Percentiles rank a stretch among this genome's conserved stretches.
These are phyloP conservation scores for Penicillium dipodomyicola DNA, from an alignment of 495 filamentous ascomycete genomes.

Conservation along the genomic window DNA sequence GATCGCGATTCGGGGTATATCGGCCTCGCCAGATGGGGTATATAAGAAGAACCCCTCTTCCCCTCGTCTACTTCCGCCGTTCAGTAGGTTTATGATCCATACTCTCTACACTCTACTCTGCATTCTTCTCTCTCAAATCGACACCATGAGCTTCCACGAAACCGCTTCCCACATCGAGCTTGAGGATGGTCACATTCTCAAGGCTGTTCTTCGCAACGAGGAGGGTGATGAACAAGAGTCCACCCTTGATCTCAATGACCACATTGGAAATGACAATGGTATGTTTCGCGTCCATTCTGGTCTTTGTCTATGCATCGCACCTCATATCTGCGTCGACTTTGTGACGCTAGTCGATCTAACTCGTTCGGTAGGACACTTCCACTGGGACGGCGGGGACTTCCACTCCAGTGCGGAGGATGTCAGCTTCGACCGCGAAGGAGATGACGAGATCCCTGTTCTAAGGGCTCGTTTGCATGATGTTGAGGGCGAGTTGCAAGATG, in stretches of 20 bases:
- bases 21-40: neutral
- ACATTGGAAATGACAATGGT: slow-evolving; percentile 50
- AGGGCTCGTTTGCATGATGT: slow-evolving; percentile 30
- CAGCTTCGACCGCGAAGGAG: slow-evolving; percentile 41
- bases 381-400: slow-evolving; percentile 47
- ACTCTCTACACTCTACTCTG: slow-evolving; percentile 1
- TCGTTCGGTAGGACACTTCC: slow-evolving; percentile 36
- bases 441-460: slow-evolving; percentile 36
- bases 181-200: slow-evolving; percentile 43
- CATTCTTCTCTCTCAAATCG: slow-evolving; percentile 9
- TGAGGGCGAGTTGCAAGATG: slow-evolving; percentile 23
- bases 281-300: neutral
- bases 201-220: slow-evolving; percentile 28
- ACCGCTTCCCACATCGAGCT: slow-evolving; percentile 37
- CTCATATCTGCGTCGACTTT: no score
- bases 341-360: neutral
- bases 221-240: slow-evolving; percentile 35
- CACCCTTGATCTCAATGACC: slow-evolving; percentile 38
- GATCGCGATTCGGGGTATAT: neutral
- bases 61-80: neutral
- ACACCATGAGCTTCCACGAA: slow-evolving; percentile 47
- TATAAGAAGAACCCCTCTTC: neutral
- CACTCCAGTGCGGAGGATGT: slow-evolving; percentile 37
- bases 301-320: neutral
- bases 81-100: slow-evolving; percentile 2